Evolutionary conservation across 2,329 filamentous ascomycete genomes (phyloP), one percentile per base, ranked within the genome.

Genomic region (Fusarium cicatricum): DNA sequence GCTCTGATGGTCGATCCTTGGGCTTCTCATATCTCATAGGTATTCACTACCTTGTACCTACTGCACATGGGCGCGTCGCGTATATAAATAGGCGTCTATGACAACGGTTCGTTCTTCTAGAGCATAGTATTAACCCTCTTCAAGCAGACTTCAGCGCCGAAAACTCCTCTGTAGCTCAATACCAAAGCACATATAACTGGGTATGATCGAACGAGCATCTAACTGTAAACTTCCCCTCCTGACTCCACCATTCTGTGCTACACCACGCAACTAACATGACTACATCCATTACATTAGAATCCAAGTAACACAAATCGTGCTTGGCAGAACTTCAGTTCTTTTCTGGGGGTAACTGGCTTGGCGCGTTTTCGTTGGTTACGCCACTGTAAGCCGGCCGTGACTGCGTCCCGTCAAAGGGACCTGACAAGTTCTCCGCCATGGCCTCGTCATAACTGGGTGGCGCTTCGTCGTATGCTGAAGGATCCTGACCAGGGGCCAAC

Each of bases 391-490:
- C 86, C 23, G 88, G 86, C 66, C 92, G 81, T 21, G 88, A 71
- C 34, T 74, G 70, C 58, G 68, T 60, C 78, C 57, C 90, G 70
- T 91, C 85, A 51, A 92, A 85, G 2, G 91, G 90, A 31, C 85
- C 88, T 0, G 79, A 74, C 58, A 95, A 76, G 54, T 88, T 85
- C 62, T 91, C 88, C 7, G 92, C 92, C 76, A 97, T 88, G 11
- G 92, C 92, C 74, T 97, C 93, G 75, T 97, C 92, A 70, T 98
- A 98, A 69, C 91, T 97, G 8, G 93, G 93, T 15, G 94, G 93
- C n/a, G 92, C 91, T 51, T 95, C 92, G 28, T 91, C 88, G 61
- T 84, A 80, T 1, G 72, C 70, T 15, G 78, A 74, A 2, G 72
- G 80, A 9, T 75, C 72, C 31, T 81, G 80, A n/a, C 72, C 71